Base-by-base conservation (phyloP, 2,329 filamentous ascomycete genomes). In the Talaromyces piceae region DNA sequence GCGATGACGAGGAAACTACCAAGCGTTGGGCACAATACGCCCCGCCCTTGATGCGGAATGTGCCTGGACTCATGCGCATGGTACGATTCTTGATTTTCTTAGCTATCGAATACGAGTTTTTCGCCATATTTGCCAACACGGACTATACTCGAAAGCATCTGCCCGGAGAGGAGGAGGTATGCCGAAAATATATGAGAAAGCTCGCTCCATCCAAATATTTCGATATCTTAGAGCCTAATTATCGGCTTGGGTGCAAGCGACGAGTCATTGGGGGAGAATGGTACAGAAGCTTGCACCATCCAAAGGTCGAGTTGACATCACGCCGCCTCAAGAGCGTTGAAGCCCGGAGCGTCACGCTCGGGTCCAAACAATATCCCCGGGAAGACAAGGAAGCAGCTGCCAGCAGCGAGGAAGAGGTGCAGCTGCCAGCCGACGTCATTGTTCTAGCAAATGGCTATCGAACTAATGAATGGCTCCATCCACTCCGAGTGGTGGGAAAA, bases 191-290 rank as follows among this genome's bases (percentile, higher is more conserved):
- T 43, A 75, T 82, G 70, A 74, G 71, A 52, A 59, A 63, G 4
- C 68, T 63, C 1, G 78, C 77, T 0, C 83, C 83, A 0, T 67
- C 75, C 46, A 77, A 82, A 63, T 86, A 84, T 53, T 78, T 81
- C 55, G 76, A 81, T 26, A 72, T 82, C 5, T 62, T 86, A 30
- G 80, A 80, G 0, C 83, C 83, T 0, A 75, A 84, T 46, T 86
- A 82, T 51, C 73, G 76, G 41, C 64, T 84, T 12, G 81, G 81
- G 1, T 85, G 82, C 67, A 86, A 84, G 66, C 69, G 83, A n/a
- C 73, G 81, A 12, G 77, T 86, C 50, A 77, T 78, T 49, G 80
- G 84, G 53, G 71, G 74, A 2, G 71, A 70, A 1, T 86, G 83
- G 69, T 72, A 81, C 18, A 58, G 69, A 12, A 70, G 72, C 37